Conservation (phyloP, 2,329 filamentous ascomycete species). For the Verticillium klebahnii region DNA sequence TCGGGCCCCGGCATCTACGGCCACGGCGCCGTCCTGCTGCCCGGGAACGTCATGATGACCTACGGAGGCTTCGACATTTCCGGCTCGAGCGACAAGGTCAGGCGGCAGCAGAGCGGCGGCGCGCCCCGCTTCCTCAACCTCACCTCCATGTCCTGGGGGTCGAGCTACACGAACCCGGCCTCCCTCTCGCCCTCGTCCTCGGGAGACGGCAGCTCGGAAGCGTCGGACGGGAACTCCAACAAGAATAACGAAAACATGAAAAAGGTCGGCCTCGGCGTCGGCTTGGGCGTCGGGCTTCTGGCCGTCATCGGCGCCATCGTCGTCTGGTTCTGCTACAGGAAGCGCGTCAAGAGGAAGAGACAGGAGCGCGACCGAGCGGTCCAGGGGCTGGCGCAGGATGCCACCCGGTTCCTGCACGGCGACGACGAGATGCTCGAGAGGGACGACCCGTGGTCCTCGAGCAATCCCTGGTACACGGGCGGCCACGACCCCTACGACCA, state of each 20-base stretch:
- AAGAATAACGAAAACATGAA: conserved; percentile 19
- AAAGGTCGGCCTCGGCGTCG: conserved; percentile 58
- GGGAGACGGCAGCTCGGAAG: conserved; percentile 12
- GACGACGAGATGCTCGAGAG: conserved; percentile 42
- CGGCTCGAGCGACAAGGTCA: conserved; percentile 22
- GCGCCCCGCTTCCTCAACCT: conserved; percentile 49
- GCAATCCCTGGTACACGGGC: conserved; percentile 38
- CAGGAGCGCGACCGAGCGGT: conserved; percentile 39
- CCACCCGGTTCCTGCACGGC: conserved; percentile 36
- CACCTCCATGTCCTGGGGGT: conserved; percentile 49
- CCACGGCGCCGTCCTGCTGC: conserved; percentile 58
- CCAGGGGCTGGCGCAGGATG: conserved; percentile 44
- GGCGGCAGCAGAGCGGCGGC: conserved; percentile 24
- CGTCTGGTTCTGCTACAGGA: conserved; percentile 46
- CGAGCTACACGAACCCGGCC: conserved; percentile 43
- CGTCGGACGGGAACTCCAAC: neutral
- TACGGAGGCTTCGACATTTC: conserved; percentile 57
- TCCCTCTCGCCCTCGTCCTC: conserved; percentile 13
- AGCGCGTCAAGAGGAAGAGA: conserved; percentile 23
- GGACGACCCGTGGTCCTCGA: conserved; percentile 24
- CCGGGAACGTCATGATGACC: conserved; percentile 65
- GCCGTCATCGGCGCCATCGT: conserved; percentile 42
- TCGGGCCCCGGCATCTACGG: conserved; percentile 49
- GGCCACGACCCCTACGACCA: conserved; percentile 37
- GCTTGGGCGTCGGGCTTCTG: conserved; percentile 59